phyloP scores from a whole-genome alignment of 192 early-diverging fungal species.

The Geosiphon pyriformis region DNA sequence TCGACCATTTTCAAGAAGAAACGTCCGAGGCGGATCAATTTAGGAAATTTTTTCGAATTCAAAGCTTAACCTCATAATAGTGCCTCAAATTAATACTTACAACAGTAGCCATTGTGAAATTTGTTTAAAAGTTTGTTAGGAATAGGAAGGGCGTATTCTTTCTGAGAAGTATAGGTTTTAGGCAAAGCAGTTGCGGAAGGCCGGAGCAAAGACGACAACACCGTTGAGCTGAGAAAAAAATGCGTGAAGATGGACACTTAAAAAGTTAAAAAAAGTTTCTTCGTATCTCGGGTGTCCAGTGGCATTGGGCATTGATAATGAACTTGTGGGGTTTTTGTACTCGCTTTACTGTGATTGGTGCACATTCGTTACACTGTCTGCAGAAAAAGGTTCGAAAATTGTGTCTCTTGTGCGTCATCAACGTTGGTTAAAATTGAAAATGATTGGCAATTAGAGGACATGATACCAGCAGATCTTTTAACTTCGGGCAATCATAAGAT shows the following conservation, averaged over 20 bases:
- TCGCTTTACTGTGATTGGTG: background rate
- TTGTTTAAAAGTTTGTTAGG: background rate
- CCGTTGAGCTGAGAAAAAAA: background rate
- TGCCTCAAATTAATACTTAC: background rate
- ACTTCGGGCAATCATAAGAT: too few relatives aligned
- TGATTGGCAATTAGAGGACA: too few relatives aligned
- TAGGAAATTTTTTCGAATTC: background rate
- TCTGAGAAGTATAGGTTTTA: background rate
- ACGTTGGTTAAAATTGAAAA: too few relatives aligned
- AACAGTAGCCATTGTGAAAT: background rate
- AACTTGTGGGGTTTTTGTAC: background rate
- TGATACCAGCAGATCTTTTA: too few relatives aligned
- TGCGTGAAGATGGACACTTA: background rate
- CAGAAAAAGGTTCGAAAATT: too few relatives aligned
- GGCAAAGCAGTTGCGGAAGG: background rate
- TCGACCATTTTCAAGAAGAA: too few relatives aligned
- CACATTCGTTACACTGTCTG: background rate
- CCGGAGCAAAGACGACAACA: constrained; percentile 14
- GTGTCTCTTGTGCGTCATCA: too few relatives aligned
- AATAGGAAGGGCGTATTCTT: background rate
- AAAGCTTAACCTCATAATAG: background rate
- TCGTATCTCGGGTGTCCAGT: background rate
- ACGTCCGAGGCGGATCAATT: background rate
- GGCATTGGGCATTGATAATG: background rate
- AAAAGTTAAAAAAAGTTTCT: too few relatives aligned